phyloP scores from a whole-genome alignment of 805 yeast species.

The Candida caryicola region DNA sequence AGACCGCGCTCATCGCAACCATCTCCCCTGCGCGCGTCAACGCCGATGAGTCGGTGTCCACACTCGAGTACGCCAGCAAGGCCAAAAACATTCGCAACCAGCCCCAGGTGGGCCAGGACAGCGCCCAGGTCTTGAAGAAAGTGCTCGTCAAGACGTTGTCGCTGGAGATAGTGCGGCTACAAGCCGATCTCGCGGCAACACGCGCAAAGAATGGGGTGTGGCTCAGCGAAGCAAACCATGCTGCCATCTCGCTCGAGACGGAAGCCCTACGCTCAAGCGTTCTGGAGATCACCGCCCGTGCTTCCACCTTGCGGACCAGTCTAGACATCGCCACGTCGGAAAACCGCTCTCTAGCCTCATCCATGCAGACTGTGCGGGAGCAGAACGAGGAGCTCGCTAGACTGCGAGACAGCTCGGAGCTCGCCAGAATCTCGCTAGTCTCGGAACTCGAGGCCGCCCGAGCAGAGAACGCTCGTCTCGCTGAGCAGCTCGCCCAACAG shows the following conservation, averaged over 20 bases:
- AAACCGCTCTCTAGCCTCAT: not conserved
- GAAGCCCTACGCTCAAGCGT: conserved; percentile 27
- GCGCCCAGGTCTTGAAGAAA: conserved; percentile 46
- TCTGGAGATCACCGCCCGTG: conserved; percentile 12
- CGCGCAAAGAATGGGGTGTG: conserved; percentile 63
- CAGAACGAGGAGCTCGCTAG: too few relatives aligned
- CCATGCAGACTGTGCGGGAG: not conserved
- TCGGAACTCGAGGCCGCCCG: too few relatives aligned
- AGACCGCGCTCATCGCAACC: conserved; percentile 84
- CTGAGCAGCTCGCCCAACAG: too few relatives aligned
- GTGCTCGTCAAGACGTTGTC: conserved; percentile 51
- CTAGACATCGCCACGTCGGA: not conserved
- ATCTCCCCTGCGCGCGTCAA: conserved; percentile 78
- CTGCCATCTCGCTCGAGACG: conserved; percentile 20
- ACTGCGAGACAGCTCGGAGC: too few relatives aligned
- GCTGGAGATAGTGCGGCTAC: conserved; percentile 53
- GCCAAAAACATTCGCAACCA: conserved; percentile 75
- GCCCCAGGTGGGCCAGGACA: conserved; percentile 48
- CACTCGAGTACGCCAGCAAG: conserved; percentile 82
- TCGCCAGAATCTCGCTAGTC: too few relatives aligned
- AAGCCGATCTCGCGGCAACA: conserved; percentile 61
- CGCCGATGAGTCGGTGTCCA: conserved; percentile 79
- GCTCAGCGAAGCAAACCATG: conserved; percentile 57
- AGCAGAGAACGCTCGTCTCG: too few relatives aligned
- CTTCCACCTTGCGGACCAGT: not conserved